Evolutionary conservation across 2,329 filamentous ascomycete genomes (phyloP).

Genomic region (Nothophoma quercina): DNA sequence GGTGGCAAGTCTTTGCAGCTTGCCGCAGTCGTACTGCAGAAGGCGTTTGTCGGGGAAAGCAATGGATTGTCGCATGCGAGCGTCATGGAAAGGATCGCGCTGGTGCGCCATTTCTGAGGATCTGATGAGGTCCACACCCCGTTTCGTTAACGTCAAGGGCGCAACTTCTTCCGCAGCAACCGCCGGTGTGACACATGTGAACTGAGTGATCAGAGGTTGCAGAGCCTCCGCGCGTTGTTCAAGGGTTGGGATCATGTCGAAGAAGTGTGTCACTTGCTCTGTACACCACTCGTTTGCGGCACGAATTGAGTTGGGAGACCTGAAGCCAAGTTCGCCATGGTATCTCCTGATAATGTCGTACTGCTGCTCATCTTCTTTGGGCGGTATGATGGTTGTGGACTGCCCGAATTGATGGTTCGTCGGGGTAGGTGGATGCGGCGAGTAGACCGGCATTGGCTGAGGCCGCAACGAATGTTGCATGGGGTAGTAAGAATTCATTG

Average conservation of each 20-base stretch:
- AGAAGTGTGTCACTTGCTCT: slow-evolving; percentile 69
- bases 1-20: slow-evolving; percentile 87
- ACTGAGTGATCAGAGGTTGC: slow-evolving; percentile 81
- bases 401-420: slow-evolving; percentile 29
- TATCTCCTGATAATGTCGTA: slow-evolving; percentile 54
- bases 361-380: slow-evolving; percentile 22
- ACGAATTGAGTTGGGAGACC: slow-evolving; percentile 34
- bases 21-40: slow-evolving; percentile 97
- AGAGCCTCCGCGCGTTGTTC: slow-evolving; percentile 75
- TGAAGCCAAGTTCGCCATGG: slow-evolving; percentile 41
- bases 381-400: slow-evolving; percentile 30
- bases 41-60: slow-evolving; percentile 96
- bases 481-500: slow-evolving; percentile 13
- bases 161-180: slow-evolving; percentile 83
- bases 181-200: slow-evolving; percentile 89
- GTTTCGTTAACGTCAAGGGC: slow-evolving; percentile 67
- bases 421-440: slow-evolving; percentile 12
- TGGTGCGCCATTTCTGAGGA: slow-evolving; percentile 63
- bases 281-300: slow-evolving; percentile 71
- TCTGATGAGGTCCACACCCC: slow-evolving; percentile 64
- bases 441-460: slow-evolving; percentile 2
- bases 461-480: slow-evolving; percentile 16
- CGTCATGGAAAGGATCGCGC: slow-evolving; percentile 88
- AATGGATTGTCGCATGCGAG: slow-evolving; percentile 90
- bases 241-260: slow-evolving; percentile 75